Base-by-base conservation (phyloP, 1,284 basidiomycete genomes). In the Leccinum holopus region DNA sequence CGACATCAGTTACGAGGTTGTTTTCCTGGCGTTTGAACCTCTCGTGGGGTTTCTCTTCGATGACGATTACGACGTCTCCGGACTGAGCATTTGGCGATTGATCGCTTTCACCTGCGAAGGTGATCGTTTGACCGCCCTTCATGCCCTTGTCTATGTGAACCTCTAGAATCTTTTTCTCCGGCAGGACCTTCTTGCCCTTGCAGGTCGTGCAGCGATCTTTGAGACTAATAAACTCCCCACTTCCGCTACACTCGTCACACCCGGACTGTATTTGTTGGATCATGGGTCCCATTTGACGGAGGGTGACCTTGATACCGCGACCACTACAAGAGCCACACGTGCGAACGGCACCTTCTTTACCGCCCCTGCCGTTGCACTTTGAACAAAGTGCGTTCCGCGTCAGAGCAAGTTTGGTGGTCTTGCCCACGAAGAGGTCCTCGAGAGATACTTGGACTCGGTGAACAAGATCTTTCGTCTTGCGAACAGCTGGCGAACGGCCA, bases 111-210 rank as follows among this genome's bases (percentile, higher is more conserved):
- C 97, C 97, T 63, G 84, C 78, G 80, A 99, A 99, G 62, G 87
- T 88, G 77, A 99, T 95, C 25, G 95, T 96, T 80, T 98, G 95
- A 35, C 97, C 97, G 62, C 91, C 91, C 81, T 94, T 95, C 97
- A 99, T 99, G 62, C 97, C 97, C 84, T 97, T 98, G 85, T 99
- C 97, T 84, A 99, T 94, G 76, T 98, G 94, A 30, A 99, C 97
- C 80, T 99, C 97, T 71, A 99, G 82, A 68, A 98, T 91, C 83
- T 99, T 99, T 80, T 97, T 94, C 80, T 99, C 97, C 64, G 93
- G 89, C 55, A 91, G 71, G 62, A 94, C 90, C 84, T 99, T 99
- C 84, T 97, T 97, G 68, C 96, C 97, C 77, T 92, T 92, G 85
- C 97, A 99, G 53, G 80, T 81, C 78, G 90, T 87, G 87, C 97